Evolutionary conservation across 495 filamentous ascomycete genomes (phyloP).

Genomic region (Hypomontagnella submonticulosa): DNA sequence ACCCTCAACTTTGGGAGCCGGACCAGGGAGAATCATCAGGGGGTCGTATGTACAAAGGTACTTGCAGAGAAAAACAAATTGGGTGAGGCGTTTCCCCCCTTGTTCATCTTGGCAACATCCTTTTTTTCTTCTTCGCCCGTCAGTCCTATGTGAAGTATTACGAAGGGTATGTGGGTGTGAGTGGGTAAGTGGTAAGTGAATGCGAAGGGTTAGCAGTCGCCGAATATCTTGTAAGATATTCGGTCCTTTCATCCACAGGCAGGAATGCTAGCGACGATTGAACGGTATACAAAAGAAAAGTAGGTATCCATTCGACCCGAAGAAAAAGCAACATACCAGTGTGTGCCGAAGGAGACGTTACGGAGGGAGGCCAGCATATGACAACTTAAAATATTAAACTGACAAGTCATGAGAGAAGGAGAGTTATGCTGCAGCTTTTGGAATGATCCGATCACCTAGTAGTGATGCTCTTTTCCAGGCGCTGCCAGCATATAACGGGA

Average conservation of each 20-base stretch:
- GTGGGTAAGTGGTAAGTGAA: slow-evolving; percentile 11
- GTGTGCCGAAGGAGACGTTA: slow-evolving; percentile 1
- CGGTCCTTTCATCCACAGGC: slow-evolving; percentile 26
- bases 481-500: slow-evolving; percentile 9
- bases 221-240: slow-evolving; percentile 15
- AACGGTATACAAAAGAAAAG: slow-evolving; percentile 9
- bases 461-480: slow-evolving; percentile 19
- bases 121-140: slow-evolving; percentile 17
- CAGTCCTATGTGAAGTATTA: slow-evolving; percentile 12
- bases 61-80: slow-evolving; percentile 3
- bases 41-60: slow-evolving; percentile 25
- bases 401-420: slow-evolving; percentile 13
- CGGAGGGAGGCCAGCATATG: slow-evolving; percentile 18
- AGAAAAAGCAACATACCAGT: slow-evolving; percentile 34
- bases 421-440: slow-evolving; percentile 15
- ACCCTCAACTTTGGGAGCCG: slow-evolving; percentile 32
- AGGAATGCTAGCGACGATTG: slow-evolving; percentile 34
- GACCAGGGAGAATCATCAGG: slow-evolving; percentile 23
- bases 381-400: slow-evolving; percentile 11
- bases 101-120: slow-evolving; percentile 30
- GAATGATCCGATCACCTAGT: slow-evolving; percentile 33
- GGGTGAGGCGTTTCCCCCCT: slow-evolving; percentile 8
- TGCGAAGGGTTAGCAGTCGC: slow-evolving; percentile 6
- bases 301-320: slow-evolving; percentile 10
- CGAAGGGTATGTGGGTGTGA: background rate